Base-by-base conservation (phyloP, 75 land plant species). In the Pinus tabuliformis region DNA sequence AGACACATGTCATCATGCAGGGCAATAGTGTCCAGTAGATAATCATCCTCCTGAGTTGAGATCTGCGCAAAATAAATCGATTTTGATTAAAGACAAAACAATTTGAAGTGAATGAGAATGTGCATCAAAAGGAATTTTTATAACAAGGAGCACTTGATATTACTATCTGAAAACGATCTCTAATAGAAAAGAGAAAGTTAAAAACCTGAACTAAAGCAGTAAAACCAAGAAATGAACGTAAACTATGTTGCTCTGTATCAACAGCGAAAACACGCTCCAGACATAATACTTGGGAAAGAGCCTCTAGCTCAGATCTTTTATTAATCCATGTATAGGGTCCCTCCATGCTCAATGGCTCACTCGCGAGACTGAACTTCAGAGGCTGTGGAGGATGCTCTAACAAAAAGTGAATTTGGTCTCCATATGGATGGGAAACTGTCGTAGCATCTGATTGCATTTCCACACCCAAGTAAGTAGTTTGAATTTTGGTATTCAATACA, bases 241-340 rank as follows among this genome's bases (percentile, higher is more conserved):
- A 62, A 78, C 89, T 91, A 73, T 96, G 99, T 75, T 96, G 99
- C 70, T 96, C 99, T 62, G 97, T 96, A 81, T 96, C 99, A 72
- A 96, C 98, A 60, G 86, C 97, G 85, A 96, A 90, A 39, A 87
- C 89, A 56, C 12, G 59, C 60, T 92, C 88, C 28, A 79, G 76
- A 63, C 86, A 80, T 62, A 96, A 79, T 12, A 75, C 56, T 22
- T 83, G 68, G 28, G 80, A 90, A 49, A 96, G 85, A 12, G 60
- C 78, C 59, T 85, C 83, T 54, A 96, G 75, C 74, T 89, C 78
- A 22, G 75, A 54, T 74, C 78, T 83, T 21, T 90, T 89, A 59
- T 92, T 83, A 45, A 96, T 87, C 98, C 98, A 94, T n/a, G 78
- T 70, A 73, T 65, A 84, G 28, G 89, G 79, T 33, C 72, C 88